Evolutionary conservation across 345 rosid genomes (phyloP).

Genomic region (Durio zibethinus): DNA sequence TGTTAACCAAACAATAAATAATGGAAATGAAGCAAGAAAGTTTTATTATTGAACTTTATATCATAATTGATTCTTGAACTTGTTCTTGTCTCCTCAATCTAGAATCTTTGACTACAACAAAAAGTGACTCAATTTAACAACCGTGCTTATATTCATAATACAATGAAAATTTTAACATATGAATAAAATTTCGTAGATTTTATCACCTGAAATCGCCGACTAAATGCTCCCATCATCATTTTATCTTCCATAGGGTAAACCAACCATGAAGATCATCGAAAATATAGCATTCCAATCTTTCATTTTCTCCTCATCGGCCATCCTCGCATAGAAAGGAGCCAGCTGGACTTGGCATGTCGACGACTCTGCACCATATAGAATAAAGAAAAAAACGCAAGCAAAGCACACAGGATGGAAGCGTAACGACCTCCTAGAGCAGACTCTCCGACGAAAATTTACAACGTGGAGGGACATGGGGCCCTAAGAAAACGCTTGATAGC

Average conservation of each 20-base stretch:
- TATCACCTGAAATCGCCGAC: slow-evolving; percentile 48
- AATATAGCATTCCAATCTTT: slow-evolving; percentile 3
- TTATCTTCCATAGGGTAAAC: slow-evolving; percentile 19
- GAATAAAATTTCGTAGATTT: slow-evolving; percentile 34
- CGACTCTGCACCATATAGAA: slow-evolving; percentile 31
- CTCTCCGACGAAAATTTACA: slow-evolving; percentile 36
- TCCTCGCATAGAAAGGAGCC: slow-evolving; percentile 28
- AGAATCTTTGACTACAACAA: slow-evolving; percentile 36
- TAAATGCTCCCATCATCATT: slow-evolving; percentile 30
- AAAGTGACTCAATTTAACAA: slow-evolving; percentile 29
- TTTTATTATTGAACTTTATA: slow-evolving; percentile 31
- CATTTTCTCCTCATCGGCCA: slow-evolving; percentile 24
- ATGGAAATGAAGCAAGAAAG: slow-evolving; percentile 11
- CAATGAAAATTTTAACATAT: slow-evolving; percentile 35
- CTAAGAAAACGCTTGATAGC: slow-evolving; percentile 26
- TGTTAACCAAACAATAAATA: background rate
- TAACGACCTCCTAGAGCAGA: slow-evolving; percentile 32
- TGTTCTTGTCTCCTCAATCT: slow-evolving; percentile 31
- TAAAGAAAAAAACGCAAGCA: slow-evolving; percentile 33
- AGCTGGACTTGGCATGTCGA: slow-evolving; percentile 23
- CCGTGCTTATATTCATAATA: slow-evolving; percentile 26
- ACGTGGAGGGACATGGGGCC: slow-evolving; percentile 8
- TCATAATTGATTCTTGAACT: slow-evolving; percentile 14
- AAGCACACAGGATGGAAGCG: slow-evolving; percentile 46
- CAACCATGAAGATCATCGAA: background rate